Evolutionary conservation across 1,139 yeast genomes (phyloP).

Genomic region (Blastobotrys aristatus): DNA sequence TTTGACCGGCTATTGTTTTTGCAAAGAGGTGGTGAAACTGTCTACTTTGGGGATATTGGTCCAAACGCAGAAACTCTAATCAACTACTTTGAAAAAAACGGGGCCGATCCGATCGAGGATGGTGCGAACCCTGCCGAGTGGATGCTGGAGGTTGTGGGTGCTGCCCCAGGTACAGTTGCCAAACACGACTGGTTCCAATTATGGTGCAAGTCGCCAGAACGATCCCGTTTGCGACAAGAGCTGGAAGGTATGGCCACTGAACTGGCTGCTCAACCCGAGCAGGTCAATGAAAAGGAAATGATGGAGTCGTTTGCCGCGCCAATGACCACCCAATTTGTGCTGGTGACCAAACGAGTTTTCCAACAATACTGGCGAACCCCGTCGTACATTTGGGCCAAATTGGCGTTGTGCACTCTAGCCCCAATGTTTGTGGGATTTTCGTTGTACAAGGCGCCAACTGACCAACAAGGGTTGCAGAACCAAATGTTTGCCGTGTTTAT

Average conservation of each 20-base stretch:
- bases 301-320: constrained; percentile 39
- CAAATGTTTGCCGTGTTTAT: constrained; percentile 59
- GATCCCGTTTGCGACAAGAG: constrained; percentile 37
- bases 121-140: constrained; percentile 78
- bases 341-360: constrained; percentile 50
- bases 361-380: constrained; percentile 78
- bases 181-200: constrained; percentile 59
- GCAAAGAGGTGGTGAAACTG: constrained; percentile 72
- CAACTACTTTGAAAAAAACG: constrained; percentile 63
- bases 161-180: constrained; percentile 72
- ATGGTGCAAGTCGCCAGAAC: constrained; percentile 59
- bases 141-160: constrained; percentile 77
- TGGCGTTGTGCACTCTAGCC: constrained; percentile 47
- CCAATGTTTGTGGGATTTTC: constrained; percentile 69
- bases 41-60: constrained; percentile 78
- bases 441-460: constrained; percentile 60
- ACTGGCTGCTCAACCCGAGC: constrained; percentile 21
- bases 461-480: constrained; percentile 44
- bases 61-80: constrained; percentile 55
- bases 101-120: constrained; percentile 60
- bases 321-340: constrained; percentile 43
- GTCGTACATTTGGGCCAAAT: constrained; percentile 59
- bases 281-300: constrained; percentile 22
- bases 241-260: constrained; percentile 26
- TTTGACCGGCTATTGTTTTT: constrained; percentile 71